These are phyloP conservation scores for Stagonosporopsis cucurbitacearum DNA, from an alignment of 2,329 filamentous ascomycete genomes.

Conservation along the genomic window DNA sequence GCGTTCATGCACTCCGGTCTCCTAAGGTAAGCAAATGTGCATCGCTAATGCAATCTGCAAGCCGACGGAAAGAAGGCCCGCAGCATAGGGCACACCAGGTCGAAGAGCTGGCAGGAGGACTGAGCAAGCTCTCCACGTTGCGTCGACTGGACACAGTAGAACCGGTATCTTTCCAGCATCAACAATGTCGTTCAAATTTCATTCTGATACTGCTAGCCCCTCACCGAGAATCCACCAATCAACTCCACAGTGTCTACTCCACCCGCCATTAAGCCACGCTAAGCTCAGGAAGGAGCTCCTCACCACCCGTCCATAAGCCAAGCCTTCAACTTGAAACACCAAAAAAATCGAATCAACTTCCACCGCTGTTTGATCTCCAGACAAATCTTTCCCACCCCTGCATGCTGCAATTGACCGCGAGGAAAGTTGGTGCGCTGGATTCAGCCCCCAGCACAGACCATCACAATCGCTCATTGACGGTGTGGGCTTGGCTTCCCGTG, in stretches of 20 bases:
- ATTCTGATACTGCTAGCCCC: background rate
- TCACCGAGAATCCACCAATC: constrained; percentile 10
- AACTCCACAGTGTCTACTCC: background rate
- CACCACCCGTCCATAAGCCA: constrained; percentile 8
- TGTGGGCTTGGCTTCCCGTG: constrained; percentile 8
- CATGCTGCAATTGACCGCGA: constrained; percentile 12
- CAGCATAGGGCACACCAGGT: background rate
- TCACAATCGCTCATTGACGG: background rate
- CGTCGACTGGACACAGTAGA: background rate
- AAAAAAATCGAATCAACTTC: constrained; percentile 16
- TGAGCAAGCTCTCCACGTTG: background rate
- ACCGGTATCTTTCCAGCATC: background rate
- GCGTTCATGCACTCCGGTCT: constrained; percentile 3
- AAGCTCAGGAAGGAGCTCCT: background rate
- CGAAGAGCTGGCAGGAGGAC: background rate
- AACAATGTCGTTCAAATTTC: background rate
- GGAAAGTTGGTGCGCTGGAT: background rate
- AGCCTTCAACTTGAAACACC: constrained; percentile 16
- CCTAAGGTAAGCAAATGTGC: constrained; percentile 2
- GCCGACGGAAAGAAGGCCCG: background rate
- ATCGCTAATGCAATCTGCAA: background rate
- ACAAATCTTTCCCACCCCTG: constrained; percentile 12
- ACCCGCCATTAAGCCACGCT: constrained; percentile 2
- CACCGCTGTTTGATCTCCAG: constrained; percentile 16
- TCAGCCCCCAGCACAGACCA: constrained; percentile 1